A percentile compares a stretch with the other conserved stretches of the same genome.
These are phyloP conservation scores for Escovopsis weberi DNA, from an alignment of 2,329 filamentous ascomycete species.

Conservation along the genomic window DNA sequence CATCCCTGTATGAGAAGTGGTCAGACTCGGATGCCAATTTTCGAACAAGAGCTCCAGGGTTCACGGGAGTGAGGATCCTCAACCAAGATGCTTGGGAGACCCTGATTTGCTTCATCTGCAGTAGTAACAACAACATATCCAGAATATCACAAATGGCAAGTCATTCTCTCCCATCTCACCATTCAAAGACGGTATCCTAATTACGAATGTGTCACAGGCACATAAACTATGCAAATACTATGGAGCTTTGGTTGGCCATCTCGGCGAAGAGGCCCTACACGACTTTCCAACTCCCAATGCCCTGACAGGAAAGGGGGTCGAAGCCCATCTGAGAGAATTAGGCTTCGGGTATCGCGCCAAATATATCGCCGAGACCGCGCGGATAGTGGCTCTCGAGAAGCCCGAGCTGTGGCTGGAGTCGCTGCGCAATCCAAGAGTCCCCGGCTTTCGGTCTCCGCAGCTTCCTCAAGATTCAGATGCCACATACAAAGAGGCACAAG, in stretches of 20 bases:
- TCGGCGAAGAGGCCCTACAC: constrained; percentile 61
- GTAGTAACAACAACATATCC: constrained; percentile 95
- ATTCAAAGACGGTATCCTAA: no score
- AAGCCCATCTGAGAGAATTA: constrained; percentile 62
- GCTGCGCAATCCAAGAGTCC: constrained; percentile 63
- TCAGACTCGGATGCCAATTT: constrained; percentile 77
- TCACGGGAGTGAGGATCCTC: constrained; percentile 81
- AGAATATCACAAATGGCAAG: constrained; percentile 87
- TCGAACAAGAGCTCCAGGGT: constrained; percentile 69
- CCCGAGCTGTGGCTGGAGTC: constrained; percentile 62
- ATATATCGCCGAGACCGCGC: constrained; percentile 78
- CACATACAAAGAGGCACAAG: constrained; percentile 68
- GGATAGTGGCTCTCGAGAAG: constrained; percentile 52
- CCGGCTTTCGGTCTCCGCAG: constrained; percentile 31
- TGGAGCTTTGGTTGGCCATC: constrained; percentile 56
- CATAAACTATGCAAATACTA: constrained; percentile 83
- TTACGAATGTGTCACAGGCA: constrained; percentile 32
- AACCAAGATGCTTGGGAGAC: constrained; percentile 95
- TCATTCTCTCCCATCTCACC: no score
- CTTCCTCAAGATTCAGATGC: constrained; percentile 31
- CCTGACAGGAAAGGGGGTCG: constrained; percentile 61
- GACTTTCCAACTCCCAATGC: constrained; percentile 72
- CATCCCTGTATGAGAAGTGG: constrained; percentile 73
- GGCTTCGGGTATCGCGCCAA: constrained; percentile 93
- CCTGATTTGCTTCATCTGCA: constrained; percentile 89